Evolutionary conservation across 768 basidiomycete species (phyloP), one percentile per base, ranked within the genome.

Genomic region (Clathrus columnatus): DNA sequence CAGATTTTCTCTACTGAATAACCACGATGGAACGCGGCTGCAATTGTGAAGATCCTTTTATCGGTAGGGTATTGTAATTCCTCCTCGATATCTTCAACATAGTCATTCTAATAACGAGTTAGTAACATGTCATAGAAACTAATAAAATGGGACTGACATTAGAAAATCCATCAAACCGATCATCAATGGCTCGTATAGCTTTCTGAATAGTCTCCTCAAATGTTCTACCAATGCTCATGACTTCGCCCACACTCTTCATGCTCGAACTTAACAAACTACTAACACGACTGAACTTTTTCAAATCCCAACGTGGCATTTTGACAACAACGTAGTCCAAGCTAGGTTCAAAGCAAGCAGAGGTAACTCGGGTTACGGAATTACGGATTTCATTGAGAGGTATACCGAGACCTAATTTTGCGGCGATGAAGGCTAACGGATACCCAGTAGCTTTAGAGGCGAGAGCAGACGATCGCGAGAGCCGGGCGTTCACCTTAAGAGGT

Each of bases 191-290:
- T 29, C 95, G 77, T 59, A 98, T 95, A 3, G 95, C 96, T 73
- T 99, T 98, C 70, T 98, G 95, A 54, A 98, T 86, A 1, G 94
- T 97, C 75, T 99, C 95, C 69, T 98, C 95, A 65, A 99, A 99
- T 4, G 93, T 96, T 62, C 95, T 77, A 14, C 95, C 95, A 61
- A 99, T 98, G 62, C 90, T 91, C 96, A 99, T 99, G 56, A 99
- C 95, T 70, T 99, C 95, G 24, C 95, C 95, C 7, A 99, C 95
- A 63, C 89, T 92, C 79, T 98, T 98, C 95, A 99, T 98, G 71
- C 89, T 91, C 62, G 87, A 91, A 69, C 91, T 91, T 48, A 99
- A 74, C 41, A 89, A 76, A 57, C 87, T 81, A 67, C 90, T 93
- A 64, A 99, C 95, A 46, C 95, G 83, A 64, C 64, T 91, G 74